phyloP scores from a whole-genome alignment of 177 flowering plant species.

The Vitis hybrid region DNA sequence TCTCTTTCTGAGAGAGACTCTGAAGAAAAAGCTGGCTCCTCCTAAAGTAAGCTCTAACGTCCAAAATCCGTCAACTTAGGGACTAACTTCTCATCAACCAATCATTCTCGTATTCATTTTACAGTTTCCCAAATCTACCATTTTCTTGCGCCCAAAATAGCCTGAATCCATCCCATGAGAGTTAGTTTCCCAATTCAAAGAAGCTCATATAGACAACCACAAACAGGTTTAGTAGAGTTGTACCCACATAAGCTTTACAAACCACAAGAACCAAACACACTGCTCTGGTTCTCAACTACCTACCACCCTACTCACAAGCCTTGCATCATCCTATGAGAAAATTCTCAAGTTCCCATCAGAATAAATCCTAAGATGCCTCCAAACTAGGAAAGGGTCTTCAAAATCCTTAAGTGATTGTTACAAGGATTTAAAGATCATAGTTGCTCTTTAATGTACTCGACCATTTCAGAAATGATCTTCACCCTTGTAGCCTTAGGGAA shows the following conservation, averaged over 20 bases:
- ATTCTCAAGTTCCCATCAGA: constrained; percentile 60
- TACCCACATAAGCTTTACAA: constrained; percentile 46
- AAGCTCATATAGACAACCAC: constrained; percentile 6
- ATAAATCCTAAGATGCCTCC: constrained; percentile 50
- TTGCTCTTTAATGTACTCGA: constrained; percentile 20
- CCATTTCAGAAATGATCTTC: constrained; percentile 19
- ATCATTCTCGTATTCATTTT: constrained; percentile 43
- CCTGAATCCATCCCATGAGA: constrained; percentile 18
- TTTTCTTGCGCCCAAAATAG: constrained; percentile 37
- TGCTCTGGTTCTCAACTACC: constrained; percentile 58
- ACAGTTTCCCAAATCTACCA: constrained; percentile 55
- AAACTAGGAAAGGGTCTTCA: constrained; percentile 34
- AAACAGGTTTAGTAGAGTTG: constrained; percentile 40
- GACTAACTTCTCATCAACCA: constrained; percentile 53
- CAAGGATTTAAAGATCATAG: no score
- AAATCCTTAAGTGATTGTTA: constrained; percentile 34
- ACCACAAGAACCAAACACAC: constrained; percentile 40
- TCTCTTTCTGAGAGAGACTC: no score
- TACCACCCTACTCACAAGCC: constrained; percentile 56
- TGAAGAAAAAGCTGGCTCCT: no score
- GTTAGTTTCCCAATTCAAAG: no score
- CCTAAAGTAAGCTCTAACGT: constrained; percentile 22
- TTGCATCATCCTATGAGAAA: constrained; percentile 45
- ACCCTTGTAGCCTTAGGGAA: not conserved
- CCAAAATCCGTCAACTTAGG: constrained; percentile 55